Evolutionary conservation across 768 basidiomycete genomes (phyloP).

Genomic region (Termitomyces sp.): DNA sequence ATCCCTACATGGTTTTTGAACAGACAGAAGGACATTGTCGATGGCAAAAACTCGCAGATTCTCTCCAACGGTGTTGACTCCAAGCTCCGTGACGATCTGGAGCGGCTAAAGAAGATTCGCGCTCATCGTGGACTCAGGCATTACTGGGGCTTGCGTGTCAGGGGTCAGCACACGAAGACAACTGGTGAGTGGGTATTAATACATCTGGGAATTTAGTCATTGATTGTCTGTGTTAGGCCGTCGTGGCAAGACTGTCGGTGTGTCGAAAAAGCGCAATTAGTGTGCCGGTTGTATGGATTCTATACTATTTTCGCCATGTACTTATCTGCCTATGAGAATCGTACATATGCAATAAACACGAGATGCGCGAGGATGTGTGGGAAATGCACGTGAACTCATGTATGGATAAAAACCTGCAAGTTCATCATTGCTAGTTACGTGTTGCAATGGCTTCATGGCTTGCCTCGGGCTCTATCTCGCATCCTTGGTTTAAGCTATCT

Average conservation of each 20-base stretch:
- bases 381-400: constrained; percentile 7
- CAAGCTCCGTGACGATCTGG: constrained; percentile 96
- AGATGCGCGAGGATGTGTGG: background rate
- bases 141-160: constrained; percentile 91
- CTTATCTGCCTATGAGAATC: constrained; percentile 10
- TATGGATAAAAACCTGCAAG: background rate
- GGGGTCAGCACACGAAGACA: constrained; percentile 99
- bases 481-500: constrained; percentile 37
- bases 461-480: constrained; percentile 23
- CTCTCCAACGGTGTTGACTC: constrained; percentile 96
- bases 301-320: constrained; percentile 10
- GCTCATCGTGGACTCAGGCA: constrained; percentile 92
- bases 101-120: constrained; percentile 98
- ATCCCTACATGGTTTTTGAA: constrained; percentile 99
- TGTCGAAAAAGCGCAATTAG: constrained; percentile 83
- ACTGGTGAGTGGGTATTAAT: constrained; percentile 56
- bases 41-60: constrained; percentile 95
- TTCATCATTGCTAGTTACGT: background rate
- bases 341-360: background rate
- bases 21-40: constrained; percentile 96
- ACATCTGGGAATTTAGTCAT: background rate
- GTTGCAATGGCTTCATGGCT: constrained; percentile 20
- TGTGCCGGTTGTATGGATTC: constrained; percentile 6
- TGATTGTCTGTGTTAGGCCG: constrained; percentile 49
- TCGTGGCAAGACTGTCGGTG: constrained; percentile 94